Percentiles rank a stretch among this genome's conserved stretches.
These are phyloP conservation scores for Syzygium syzygioides DNA, from an alignment of 441 rosid genomes.

Conservation along the genomic window DNA sequence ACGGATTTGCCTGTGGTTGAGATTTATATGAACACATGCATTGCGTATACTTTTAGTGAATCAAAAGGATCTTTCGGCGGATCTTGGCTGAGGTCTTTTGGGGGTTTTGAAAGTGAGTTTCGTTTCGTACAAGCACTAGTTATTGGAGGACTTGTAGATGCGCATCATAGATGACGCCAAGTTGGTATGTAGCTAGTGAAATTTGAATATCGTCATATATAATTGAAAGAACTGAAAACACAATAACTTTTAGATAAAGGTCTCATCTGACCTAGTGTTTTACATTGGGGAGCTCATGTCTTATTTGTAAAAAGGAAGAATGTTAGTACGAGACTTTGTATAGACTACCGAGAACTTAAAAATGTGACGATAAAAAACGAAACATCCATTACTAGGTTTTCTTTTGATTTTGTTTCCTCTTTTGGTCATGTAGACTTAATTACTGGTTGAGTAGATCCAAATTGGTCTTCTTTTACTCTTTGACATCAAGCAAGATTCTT, in stretches of 20 bases:
- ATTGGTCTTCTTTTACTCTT: not conserved
- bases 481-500: not conserved
- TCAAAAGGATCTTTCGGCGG: not conserved
- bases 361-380: no score
- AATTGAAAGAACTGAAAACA: no score
- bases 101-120: not conserved
- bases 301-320: no score
- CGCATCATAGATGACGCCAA: not conserved
- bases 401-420: accelerated
- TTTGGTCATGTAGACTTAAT: not conserved
- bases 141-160: not conserved
- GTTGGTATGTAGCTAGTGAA: not conserved
- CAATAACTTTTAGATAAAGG: no score
- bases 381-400: not conserved
- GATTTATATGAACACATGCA: not conserved
- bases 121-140: not conserved
- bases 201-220: not conserved
- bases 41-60: not conserved
- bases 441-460: not conserved
- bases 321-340: no score
- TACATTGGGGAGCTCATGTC: no score
- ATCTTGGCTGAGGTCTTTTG: not conserved
- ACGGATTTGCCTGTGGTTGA: not conserved
- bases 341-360: no score
- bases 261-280: no score